Base-by-base conservation (phyloP, 805 yeast species). In the Wickerhamomyces xylosicus region DNA sequence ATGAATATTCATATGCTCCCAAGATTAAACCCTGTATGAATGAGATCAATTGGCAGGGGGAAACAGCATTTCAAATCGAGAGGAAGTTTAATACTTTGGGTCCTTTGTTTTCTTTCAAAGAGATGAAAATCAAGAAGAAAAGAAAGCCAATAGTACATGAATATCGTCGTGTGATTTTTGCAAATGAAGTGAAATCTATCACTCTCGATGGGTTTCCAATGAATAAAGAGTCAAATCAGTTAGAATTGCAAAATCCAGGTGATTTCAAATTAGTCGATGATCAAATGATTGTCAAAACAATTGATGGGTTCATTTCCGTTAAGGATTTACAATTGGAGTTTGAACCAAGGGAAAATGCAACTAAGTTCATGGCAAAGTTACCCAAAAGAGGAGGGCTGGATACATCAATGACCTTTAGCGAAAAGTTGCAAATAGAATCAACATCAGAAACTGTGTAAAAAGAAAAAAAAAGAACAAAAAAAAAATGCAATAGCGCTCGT, bases 41-140 rank as follows among this genome's bases (percentile, higher is more conserved):
- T 6, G 62, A 64, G 31, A 62, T 80, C 2, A 32, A 61, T 3
- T 83, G 90, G 86, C 21, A 42, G 1, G 37, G 35, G 2, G 44
- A 35, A 2, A 43, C 66, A 3, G 48, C 76, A 0, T 41, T 53
- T 1, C 55, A 62, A 6, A 59, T 81, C 1, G 40, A 63, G 7
- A 61, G 76, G 28, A 54, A 66, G 32, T 51, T 54, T 31, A 70
- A 69, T 40, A 75, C 79, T 0, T 51, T 83, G 36, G 90, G 89
- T 0, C 67, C 76, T 0, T 45, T 81, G 13, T 66, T 62, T 48
- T 62, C 83, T 1, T 70, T 58, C 47, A 67, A 61, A 33, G 63
- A 66, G 16, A 46, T 59, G 13, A 46, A 61, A 8, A 51, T 55
- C 22, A 67, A 63, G 46, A 61, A 59, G 44, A 53, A 58, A 38